These are phyloP conservation scores for Erodium trifolium DNA, from an alignment of 441 rosid species.

Conservation along the genomic window DNA sequence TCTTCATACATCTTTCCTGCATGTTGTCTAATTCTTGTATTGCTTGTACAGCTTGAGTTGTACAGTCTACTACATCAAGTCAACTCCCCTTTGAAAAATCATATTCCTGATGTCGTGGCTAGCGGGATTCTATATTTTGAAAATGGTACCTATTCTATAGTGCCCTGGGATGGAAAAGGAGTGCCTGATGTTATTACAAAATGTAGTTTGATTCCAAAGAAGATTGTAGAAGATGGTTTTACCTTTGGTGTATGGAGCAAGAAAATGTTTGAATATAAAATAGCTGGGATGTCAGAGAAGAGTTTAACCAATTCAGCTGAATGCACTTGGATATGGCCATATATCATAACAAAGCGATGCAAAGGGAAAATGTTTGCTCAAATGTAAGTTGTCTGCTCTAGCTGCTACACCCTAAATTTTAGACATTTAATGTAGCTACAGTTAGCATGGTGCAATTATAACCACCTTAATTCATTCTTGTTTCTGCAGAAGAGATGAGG, in stretches of 20 bases:
- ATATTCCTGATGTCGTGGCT: slow-evolving; percentile 71
- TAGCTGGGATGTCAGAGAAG: slow-evolving; percentile 34
- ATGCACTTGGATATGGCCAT: slow-evolving; percentile 65
- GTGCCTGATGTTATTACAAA: slow-evolving; percentile 51
- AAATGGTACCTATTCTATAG: slow-evolving; percentile 51
- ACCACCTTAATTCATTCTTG: slow-evolving; percentile 12
- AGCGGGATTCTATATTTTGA: slow-evolving; percentile 73
- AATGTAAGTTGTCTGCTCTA: slow-evolving; percentile 45
- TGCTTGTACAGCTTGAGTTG: slow-evolving; percentile 70
- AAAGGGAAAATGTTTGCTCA: slow-evolving; percentile 82
- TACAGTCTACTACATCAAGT: slow-evolving; percentile 43
- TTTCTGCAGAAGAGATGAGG: slow-evolving; percentile 66
- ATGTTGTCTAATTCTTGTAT: slow-evolving; percentile 18
- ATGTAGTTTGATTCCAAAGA: slow-evolving; percentile 39
- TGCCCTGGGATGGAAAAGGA: slow-evolving; percentile 85
- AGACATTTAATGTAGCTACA: slow-evolving; percentile 7
- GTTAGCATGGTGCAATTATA: slow-evolving; percentile 9
- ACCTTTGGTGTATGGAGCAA: slow-evolving; percentile 84
- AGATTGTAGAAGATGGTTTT: slow-evolving; percentile 35
- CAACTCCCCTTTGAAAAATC: slow-evolving; percentile 48
- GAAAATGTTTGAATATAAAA: slow-evolving; percentile 50
- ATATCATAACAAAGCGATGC: slow-evolving; percentile 77
- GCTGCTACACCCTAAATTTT: slow-evolving; percentile 15
- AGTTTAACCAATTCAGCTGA: slow-evolving; percentile 32
- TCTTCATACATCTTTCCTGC: slow-evolving; percentile 11